Conservation (phyloP, 345 rosid species). For the Hibiscus syriacus region DNA sequence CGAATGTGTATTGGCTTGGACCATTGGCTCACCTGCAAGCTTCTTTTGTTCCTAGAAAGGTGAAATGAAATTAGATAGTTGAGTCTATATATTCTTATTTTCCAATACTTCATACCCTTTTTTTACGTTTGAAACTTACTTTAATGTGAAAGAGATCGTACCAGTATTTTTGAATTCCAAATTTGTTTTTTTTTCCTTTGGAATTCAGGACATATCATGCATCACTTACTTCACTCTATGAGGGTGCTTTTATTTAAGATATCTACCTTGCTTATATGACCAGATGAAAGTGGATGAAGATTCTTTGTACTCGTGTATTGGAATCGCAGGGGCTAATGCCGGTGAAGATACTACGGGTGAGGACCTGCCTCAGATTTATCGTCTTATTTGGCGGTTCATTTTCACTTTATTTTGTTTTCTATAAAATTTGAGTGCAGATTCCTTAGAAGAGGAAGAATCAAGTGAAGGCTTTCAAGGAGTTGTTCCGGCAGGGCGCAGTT, state of each 20-base stretch:
- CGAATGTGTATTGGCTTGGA: constrained; percentile 99
- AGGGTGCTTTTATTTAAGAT: constrained; percentile 85
- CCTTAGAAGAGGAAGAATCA: constrained; percentile 49
- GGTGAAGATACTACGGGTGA: constrained; percentile 56
- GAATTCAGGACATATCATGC: constrained; percentile 78
- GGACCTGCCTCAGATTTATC: constrained; percentile 6
- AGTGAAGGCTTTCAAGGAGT: constrained; percentile 56
- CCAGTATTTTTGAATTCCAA: background rate
- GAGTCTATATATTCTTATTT: background rate
- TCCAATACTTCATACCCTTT: background rate
- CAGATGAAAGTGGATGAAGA: constrained; percentile 80
- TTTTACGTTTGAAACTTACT: no score
- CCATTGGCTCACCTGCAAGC: constrained; percentile 95
- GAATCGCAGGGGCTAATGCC: constrained; percentile 87
- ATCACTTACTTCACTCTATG: constrained; percentile 75
- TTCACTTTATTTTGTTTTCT: no score
- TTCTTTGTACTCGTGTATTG: constrained; percentile 84
- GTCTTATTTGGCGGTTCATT: no score
- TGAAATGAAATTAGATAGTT: constrained; percentile 15
- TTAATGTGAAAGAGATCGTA: background rate
- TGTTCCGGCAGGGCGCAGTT: constrained; percentile 76
- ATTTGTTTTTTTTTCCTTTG: background rate
- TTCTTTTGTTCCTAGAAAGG: constrained; percentile 91
- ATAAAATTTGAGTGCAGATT: no score
- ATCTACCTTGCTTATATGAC: constrained; percentile 74